Conservation (phyloP, 345 rosid genomes). For the Geranium rotundifolium region DNA sequence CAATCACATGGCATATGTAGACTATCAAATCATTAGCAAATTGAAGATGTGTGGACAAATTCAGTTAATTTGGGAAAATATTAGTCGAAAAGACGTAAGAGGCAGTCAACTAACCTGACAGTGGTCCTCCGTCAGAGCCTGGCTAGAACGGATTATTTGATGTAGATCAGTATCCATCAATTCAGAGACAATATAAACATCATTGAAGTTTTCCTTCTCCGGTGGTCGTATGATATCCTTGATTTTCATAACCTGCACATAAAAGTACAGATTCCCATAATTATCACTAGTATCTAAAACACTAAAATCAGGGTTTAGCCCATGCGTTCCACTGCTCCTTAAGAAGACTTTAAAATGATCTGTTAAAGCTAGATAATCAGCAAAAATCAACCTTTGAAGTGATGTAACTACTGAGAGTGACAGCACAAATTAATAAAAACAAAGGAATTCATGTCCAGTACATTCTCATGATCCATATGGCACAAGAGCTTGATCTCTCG, state of each 20-base stretch:
- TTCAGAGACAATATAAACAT: conserved; percentile 79
- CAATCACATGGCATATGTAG: conserved; percentile 11
- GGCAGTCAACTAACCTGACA: conserved; percentile 46
- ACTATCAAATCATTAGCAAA: conserved; percentile 13
- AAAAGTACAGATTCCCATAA: not conserved
- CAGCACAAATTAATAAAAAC: not conserved
- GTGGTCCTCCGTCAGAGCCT: conserved; percentile 73
- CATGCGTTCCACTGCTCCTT: not conserved
- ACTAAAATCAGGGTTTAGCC: not conserved
- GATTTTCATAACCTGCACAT: conserved; percentile 56
- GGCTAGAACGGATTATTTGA: conserved; percentile 74
- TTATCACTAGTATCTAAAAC: not conserved
- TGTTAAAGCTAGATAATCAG: not conserved
- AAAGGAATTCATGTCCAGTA: conserved; percentile 7
- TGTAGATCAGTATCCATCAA: conserved; percentile 91
- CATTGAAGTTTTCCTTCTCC: conserved; percentile 56
- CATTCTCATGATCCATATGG: conserved; percentile 92
- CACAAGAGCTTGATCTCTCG: conserved; percentile 87
- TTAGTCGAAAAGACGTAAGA: not conserved
- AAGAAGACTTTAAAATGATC: not conserved
- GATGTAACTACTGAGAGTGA: not conserved
- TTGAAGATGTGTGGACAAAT: conserved; percentile 5
- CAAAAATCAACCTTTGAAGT: too few relatives aligned
- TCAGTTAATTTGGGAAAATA: not conserved
- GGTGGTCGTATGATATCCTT: conserved; percentile 78